Base-by-base conservation (phyloP, 2,329 filamentous ascomycete genomes). In the Clonostachys rhizophaga region DNA sequence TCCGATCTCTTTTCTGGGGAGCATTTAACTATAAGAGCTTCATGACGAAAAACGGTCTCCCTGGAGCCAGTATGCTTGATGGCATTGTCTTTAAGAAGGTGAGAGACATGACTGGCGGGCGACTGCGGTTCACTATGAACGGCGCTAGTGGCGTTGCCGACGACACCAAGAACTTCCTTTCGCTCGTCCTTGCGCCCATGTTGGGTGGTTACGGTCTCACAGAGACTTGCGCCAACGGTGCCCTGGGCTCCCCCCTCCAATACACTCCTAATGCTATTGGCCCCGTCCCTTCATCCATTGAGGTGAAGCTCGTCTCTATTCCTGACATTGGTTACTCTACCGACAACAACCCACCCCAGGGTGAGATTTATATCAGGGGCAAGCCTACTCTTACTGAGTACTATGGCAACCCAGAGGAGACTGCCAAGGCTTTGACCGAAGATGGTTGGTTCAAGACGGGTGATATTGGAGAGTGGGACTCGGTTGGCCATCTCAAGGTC, bases 361-460 rank as follows among this genome's bases (percentile, higher is more conserved):
- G 92, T 57, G 92, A 97, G 70, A 91, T 99, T 61, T 89, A 85
- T 77, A 87, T 99, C 56, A 86, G 88, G 49, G 94, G 92, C 45
- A 74, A 75, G 44, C 76, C 86, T 50, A 86, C 97, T 42, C 81
- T 89, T 47, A 76, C 76, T 34, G 85, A 84, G 36, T 97, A 97
- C 70, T 91, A 86, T 62, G 77, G 95, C 51, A 89, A 96, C 63
- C 84, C 88, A 14, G 83, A 92, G 57, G 91, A 96, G 71, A 96
- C 90, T 7, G 78, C 76, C 59, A 86, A 87, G 62, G 78, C 87
- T 6, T 79, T 92, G 53, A 91, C 88, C 1, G 66, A 82, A 4
- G 94, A 96, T 58, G 90, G 90, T 44, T 97, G 94, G 94, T 97
- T 97, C 80, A 92, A 87, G 78, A 95, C 91, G 14, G 92, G 92